Evolutionary conservation across 2,329 filamentous ascomycete genomes (phyloP).

Genomic region (Coleophoma cylindrospora): DNA sequence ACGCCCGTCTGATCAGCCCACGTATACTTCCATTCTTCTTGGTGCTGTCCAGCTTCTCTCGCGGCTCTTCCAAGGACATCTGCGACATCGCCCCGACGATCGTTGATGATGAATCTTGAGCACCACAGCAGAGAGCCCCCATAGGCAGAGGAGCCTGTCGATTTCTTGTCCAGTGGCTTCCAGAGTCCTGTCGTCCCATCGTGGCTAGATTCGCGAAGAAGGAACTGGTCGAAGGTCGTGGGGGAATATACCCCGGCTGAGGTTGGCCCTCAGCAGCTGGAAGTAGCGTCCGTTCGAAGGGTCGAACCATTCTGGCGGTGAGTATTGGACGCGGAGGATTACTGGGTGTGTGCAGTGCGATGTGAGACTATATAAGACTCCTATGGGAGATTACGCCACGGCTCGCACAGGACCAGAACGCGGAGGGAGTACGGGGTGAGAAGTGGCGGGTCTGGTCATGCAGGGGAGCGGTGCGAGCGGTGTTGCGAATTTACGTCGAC

Average conservation of each 20-base stretch:
- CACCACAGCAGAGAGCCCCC: too few relatives aligned
- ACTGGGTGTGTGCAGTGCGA: too few relatives aligned
- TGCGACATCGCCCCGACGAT: constrained; percentile 4
- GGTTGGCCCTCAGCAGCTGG: constrained; percentile 32
- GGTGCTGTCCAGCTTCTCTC: constrained; percentile 5
- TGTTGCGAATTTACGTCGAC: too few relatives aligned
- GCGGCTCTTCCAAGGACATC: constrained; percentile 4
- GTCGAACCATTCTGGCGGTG: too few relatives aligned
- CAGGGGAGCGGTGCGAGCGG: too few relatives aligned
- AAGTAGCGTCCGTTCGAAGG: too few relatives aligned
- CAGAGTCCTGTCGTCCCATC: constrained; percentile 22
- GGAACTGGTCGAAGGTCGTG: constrained; percentile 31
- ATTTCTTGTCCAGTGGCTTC: constrained; percentile 14
- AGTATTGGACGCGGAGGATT: too few relatives aligned
- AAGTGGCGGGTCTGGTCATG: too few relatives aligned
- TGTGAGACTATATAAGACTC: too few relatives aligned
- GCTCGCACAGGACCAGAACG: too few relatives aligned
- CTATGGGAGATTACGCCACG: too few relatives aligned
- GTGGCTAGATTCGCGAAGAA: constrained; percentile 17
- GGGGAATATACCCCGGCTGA: constrained; percentile 2
- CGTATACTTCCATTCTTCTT: constrained; percentile 17
- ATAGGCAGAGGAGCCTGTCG: constrained; percentile 1
- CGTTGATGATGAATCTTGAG: background rate
- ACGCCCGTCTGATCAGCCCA: constrained; percentile 23
- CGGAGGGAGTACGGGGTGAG: too few relatives aligned